Percentiles rank a stretch among this genome's conserved stretches.
Evolutionary conservation across 1,284 basidiomycete species (phyloP).

Genomic region (Cutaneotrichosporon sp.): DNA sequence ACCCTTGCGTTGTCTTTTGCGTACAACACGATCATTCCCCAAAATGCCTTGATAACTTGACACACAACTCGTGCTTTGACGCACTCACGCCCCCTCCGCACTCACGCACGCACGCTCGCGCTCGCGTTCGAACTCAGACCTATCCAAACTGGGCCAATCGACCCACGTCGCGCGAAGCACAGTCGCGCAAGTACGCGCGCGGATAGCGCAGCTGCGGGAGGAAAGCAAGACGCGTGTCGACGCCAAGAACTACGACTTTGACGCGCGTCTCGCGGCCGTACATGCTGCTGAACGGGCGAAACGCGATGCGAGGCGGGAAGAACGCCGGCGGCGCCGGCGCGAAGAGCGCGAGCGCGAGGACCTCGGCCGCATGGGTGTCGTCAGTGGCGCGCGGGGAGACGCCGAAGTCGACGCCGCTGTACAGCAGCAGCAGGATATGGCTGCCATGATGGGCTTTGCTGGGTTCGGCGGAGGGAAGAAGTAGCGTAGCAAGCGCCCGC

Average conservation of each 20-base stretch:
- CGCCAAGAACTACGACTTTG: conserved; percentile 88
- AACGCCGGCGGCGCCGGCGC: conserved; percentile 47
- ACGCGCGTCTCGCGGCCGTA: conserved; percentile 76
- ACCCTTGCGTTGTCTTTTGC: too few species aligned
- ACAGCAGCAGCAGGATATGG: conserved; percentile 56
- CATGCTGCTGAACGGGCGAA: conserved; percentile 54
- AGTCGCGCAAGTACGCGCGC: conserved; percentile 80
- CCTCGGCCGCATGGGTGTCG: conserved; percentile 19
- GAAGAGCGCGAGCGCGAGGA: conserved; percentile 32
- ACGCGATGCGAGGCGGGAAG: conserved; percentile 58
- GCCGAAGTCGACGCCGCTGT: conserved; percentile 18
- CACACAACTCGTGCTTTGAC: neutral
- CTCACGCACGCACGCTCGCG: conserved; percentile 56
- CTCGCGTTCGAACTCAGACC: too few species aligned
- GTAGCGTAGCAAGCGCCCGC: neutral
- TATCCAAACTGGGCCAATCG: conserved; percentile 79
- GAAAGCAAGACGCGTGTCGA: conserved; percentile 71
- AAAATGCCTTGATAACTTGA: neutral
- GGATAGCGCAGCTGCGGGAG: conserved; percentile 81
- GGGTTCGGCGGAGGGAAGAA: conserved; percentile 60
- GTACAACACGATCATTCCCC: too few species aligned
- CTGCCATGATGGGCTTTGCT: conserved; percentile 85
- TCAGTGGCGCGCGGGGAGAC: conserved; percentile 11
- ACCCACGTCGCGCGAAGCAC: conserved; percentile 87
- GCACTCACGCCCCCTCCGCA: neutral